Base-by-base conservation (phyloP, 257 asterid species). In the Solanum acaule region DNA sequence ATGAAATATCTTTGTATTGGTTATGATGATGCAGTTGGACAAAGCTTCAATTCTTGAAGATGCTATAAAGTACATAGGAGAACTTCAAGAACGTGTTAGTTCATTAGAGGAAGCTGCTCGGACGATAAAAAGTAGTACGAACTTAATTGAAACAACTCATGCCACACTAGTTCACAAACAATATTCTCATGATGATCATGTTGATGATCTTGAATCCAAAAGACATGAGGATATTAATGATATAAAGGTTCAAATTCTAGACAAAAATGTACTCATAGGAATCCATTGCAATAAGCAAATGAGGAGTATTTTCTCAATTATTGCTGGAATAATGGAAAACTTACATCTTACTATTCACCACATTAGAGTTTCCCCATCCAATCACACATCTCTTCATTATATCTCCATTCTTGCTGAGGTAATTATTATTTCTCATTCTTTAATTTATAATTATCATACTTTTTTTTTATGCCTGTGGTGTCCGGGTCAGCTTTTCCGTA, bases 1-100 rank as follows among this genome's bases (percentile, higher is more conserved):
- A 56, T 56, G 65, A 56, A 56, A 20, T 56, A 18, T 56, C 10
- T 56, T 18, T 59, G 67, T 59, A 59, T 59, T 59, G 67, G 9
- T 56, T 56, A 42, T 42, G 76, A 29, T 68, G 76, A 70, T 75
- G 49, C 82, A 75, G 86, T 49, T 81, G 70, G 86, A 81, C 86
- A 81, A 81, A 81, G 86, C 86, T 49, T 29, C 86, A 10, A 81
- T 81, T 81, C 86, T 81, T 46, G 86, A 81, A 49, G 86, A 81
- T 81, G 63, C 86, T 29, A 81, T 81, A 33, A 81, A 81, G 70
- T 81, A 29, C 44, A 49, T 81, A 46, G 86, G 42, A 81, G 68
- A 81, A 49, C 86, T 81, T 81, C 86, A 81, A 81, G 86, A 20
- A 81, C 86, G 70, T 49, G 86, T 81, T 3, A 46, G 42, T 13